Base-by-base conservation (phyloP, 495 filamentous ascomycete species). In the Podospora pseudocomata region DNA sequence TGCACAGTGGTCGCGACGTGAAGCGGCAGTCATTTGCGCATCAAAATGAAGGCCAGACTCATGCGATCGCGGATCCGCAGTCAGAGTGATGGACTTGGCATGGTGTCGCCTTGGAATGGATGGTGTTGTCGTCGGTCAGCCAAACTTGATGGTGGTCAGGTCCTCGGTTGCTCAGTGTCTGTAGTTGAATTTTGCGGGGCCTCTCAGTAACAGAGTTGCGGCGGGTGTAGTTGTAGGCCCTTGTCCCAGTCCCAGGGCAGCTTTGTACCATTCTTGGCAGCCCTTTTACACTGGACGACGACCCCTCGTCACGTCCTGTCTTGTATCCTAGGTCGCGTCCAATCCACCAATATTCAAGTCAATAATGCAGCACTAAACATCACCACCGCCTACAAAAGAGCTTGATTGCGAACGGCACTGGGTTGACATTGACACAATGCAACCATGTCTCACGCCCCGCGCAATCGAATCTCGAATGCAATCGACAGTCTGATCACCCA, bases 401-500 rank as follows among this genome's bases (percentile, higher is more conserved):
- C 39, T 49, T 49, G 39, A 49, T 49, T 49, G 13, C 39, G 39
- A 49, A 32, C 30, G 54, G 54, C 54, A 18, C 15, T 18, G 54
- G 54, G 19, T 56, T 58, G 55, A 57, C 54, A 57, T 61, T 13
- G 65, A 60, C 73, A 78, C 70, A 70, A 82, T 80, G 78, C 78
- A 73, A 73, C 71, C 70, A 84, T 83, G 81, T 74, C 81, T 73
- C 73, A 75, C 60, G 73, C 80, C 65, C 77, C 77, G 68, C 77
- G 69, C 69, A 79, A 82, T 68, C 79, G 83, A 71, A 76, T 86
- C 68, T 78, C 78, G 60, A 83, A 77, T 65, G 86, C 85, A 65
- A 82, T 88, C 76, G 81, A 86, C 76, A 83, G 82, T 71, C 80
- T 88, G 76, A 84, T 88, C 67, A 78, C 80, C 34, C 83, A 84